Base-by-base conservation (phyloP, 306 rosid genomes). In the barrel medic (Medicago truncatula) region DNA sequence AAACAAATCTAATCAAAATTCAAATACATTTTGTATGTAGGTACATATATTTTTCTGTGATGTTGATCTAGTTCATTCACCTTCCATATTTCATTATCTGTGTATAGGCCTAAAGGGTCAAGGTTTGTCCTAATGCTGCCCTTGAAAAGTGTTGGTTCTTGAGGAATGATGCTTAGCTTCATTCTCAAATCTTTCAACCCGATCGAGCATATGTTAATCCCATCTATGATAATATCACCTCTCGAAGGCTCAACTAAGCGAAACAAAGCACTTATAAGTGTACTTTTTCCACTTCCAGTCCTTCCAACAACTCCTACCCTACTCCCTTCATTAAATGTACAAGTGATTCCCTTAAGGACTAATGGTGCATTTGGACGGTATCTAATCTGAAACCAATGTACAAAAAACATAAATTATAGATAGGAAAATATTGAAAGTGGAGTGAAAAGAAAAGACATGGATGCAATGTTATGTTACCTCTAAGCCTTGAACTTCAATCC, bases 81-180 rank as follows among this genome's bases (percentile, higher is more conserved):
- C 52, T 46, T 46, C 52, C 52, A 46, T 46, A 46, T 46, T 12
- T 46, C 52, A 46, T 46, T n/a, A 46, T 46, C 52, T 5, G 52
- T 74, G 89, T 52, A 52, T 1, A 16, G 21, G 11, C 23, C 21
- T 7, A 52, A 11, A 52, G 58, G 58, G 58, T 52, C 23, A 4
- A 52, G 4, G 58, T 52, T 52, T 52, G 23, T 52, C 23, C 58
- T 52, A 52, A 52, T 52, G 23, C 21, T 52, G 23, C 58, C 58
- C 58, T 52, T 52, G 16, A 52, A 52, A 52, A 52, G 58, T 7
- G 58, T 52, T 52, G 23, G 58, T 52, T 52, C 58, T 52, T 52
- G 58, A 52, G 58, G 58, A 17, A 16, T 92, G 76, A 90, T 90
- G 73, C 92, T 88, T 31, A 92, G 90, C 74, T 87, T 87, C 83